phyloP scores from a whole-genome alignment of 345 rosid genomes.

The Eucalyptus brandiana region DNA sequence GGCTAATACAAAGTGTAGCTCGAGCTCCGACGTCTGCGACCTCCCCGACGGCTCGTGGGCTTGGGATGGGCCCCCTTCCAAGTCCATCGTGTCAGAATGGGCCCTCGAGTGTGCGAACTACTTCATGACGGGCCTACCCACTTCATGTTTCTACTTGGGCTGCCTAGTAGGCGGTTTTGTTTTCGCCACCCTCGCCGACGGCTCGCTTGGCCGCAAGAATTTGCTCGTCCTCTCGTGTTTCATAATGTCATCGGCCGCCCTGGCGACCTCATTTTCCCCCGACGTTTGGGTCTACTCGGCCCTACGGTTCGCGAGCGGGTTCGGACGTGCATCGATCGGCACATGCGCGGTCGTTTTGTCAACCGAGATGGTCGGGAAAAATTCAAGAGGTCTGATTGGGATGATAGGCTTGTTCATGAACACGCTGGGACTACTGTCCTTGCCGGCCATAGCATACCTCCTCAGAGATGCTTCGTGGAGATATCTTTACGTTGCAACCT shows the following conservation, averaged over 20 bases:
- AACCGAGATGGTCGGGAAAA: slow-evolving; percentile 22
- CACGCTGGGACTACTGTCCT: slow-evolving; percentile 34
- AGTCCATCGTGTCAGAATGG: slow-evolving; percentile 6
- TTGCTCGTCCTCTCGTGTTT: slow-evolving; percentile 11
- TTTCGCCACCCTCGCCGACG: slow-evolving; percentile 13
- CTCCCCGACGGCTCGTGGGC: neutral
- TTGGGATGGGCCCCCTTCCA: neutral
- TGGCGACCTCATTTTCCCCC: slow-evolving; percentile 10
- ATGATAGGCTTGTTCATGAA: slow-evolving; percentile 28
- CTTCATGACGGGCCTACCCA: neutral
- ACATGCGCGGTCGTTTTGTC: slow-evolving; percentile 21
- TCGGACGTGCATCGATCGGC: slow-evolving; percentile 11
- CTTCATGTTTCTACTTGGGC: slow-evolving; percentile 8
- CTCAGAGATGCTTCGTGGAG: slow-evolving; percentile 33
- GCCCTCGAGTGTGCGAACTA: neutral
- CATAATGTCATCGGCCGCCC: slow-evolving; percentile 14
- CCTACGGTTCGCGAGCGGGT: slow-evolving; percentile 12
- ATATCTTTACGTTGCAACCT: slow-evolving; percentile 23
- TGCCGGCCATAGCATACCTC: slow-evolving; percentile 28
- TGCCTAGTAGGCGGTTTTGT: slow-evolving; percentile 16
- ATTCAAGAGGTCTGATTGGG: slow-evolving; percentile 34
- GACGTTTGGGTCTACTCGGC: slow-evolving; percentile 20
- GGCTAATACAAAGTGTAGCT: neutral
- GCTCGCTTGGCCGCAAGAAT: slow-evolving; percentile 25
- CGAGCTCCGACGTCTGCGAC: neutral